Evolutionary conservation across 176 grass and related monocot species (phyloP).

Genomic region (Oryza australiensis): DNA sequence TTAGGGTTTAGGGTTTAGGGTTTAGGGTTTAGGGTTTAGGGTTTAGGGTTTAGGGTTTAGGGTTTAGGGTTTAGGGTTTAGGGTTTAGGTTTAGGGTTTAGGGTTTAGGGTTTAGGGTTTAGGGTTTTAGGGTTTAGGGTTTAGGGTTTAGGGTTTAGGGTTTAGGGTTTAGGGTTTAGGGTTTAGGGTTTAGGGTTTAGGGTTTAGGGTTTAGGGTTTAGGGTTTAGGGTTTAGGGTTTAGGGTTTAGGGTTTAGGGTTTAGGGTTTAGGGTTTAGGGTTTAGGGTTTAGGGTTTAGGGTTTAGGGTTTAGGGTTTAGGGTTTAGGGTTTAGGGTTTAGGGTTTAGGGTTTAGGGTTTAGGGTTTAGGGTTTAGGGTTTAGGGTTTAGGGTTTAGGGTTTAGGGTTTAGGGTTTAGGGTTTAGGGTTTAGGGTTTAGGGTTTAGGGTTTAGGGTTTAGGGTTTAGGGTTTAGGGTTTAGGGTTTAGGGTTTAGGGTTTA

Average conservation of each 20-base stretch:
- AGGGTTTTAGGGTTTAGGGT: slow-evolving; percentile 32
- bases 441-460: slow-evolving; percentile 30
- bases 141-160: slow-evolving; percentile 15
- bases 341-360: slow-evolving; percentile 18
- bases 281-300: slow-evolving; percentile 19
- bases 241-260: background rate
- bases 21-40: slow-evolving; percentile 30
- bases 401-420: slow-evolving; percentile 24
- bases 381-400: slow-evolving; percentile 28
- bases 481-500: slow-evolving; percentile 14
- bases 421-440: slow-evolving; percentile 34
- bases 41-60: slow-evolving; percentile 35
- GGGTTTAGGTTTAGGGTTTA: slow-evolving; percentile 29
- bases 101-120: slow-evolving; percentile 25
- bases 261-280: background rate
- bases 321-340: slow-evolving; percentile 35
- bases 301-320: slow-evolving; percentile 36
- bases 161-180: slow-evolving; percentile 23
- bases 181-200: slow-evolving; percentile 7
- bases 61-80: slow-evolving; percentile 37
- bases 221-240: slow-evolving; percentile 25
- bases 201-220: slow-evolving; percentile 26
- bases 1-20: slow-evolving; percentile 10
- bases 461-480: slow-evolving; percentile 13
- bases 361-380: slow-evolving; percentile 24